Conservation (phyloP, 78 protist species). For the slime mould (Dictyostelium discoideum) region DNA sequence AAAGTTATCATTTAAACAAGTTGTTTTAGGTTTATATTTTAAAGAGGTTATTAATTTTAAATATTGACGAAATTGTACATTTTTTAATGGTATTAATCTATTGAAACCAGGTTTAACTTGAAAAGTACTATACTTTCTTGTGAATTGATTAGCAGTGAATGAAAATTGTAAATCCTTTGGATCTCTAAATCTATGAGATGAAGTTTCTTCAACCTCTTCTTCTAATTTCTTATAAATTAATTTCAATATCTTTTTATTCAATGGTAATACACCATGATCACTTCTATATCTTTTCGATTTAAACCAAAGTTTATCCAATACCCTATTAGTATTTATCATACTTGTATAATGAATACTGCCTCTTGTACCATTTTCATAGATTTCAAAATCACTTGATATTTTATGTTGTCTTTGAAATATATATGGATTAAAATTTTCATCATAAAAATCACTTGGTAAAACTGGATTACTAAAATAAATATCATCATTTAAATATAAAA, state of each 20-base stretch:
- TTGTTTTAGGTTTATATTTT: slow-evolving; percentile 25
- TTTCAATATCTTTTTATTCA: slow-evolving; percentile 7
- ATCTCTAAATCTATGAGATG: slow-evolving; percentile 13
- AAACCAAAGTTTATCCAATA: background rate
- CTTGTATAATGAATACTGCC: background rate
- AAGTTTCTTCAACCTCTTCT: background rate
- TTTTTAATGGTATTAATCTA: background rate
- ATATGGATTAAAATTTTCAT: slow-evolving; percentile 28
- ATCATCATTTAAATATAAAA: slow-evolving; percentile 57
- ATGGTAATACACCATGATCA: slow-evolving; percentile 58
- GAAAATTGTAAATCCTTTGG: slow-evolving; percentile 24
- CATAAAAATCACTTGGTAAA: slow-evolving; percentile 13
- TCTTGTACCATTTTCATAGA: background rate
- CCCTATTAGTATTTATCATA: background rate
- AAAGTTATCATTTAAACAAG: slow-evolving; percentile 59
- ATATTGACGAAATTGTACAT: background rate
- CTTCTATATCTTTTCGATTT: background rate
- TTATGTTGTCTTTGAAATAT: background rate
- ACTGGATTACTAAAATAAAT: slow-evolving; percentile 32
- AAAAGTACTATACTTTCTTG: background rate
- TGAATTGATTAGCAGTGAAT: slow-evolving; percentile 30
- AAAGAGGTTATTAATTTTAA: background rate
- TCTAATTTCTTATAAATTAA: background rate
- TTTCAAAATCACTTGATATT: background rate
- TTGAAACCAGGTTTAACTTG: background rate